These are phyloP conservation scores for Tritrichomonas musculus DNA, from an alignment of 208 protist genomes.

Conservation along the genomic window DNA sequence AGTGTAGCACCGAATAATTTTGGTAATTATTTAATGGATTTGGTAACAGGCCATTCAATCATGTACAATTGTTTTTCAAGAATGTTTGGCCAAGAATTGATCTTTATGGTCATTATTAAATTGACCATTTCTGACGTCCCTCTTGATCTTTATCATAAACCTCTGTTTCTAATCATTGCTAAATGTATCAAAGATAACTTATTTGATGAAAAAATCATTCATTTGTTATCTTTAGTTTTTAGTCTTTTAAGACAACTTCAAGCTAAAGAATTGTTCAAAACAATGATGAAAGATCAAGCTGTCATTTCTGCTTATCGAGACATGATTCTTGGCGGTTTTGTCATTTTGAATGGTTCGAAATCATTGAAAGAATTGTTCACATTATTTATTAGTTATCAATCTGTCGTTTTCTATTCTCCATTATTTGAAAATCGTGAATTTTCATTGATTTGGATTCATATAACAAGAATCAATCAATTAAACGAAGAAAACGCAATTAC, in stretches of 20 bases:
- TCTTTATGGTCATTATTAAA: background rate
- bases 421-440: background rate
- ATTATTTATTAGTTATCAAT: background rate
- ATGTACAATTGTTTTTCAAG: background rate
- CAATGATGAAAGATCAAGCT: background rate
- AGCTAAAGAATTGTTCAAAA: background rate
- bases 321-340: background rate
- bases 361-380: background rate
- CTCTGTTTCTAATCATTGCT: background rate
- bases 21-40: background rate
- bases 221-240: background rate
- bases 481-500: background rate
- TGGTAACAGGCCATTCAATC: background rate
- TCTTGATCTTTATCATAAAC: conserved; percentile 1
- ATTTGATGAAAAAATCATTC: background rate
- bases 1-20: background rate
- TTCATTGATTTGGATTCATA: background rate
- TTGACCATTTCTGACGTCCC: background rate
- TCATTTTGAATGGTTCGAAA: background rate
- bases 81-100: background rate
- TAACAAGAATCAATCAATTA: background rate
- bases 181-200: background rate
- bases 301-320: background rate
- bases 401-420: background rate
- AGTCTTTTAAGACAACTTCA: background rate